Evolutionary conservation across 768 basidiomycete genomes (phyloP).

Genomic region (Kwoniella heveanensis): DNA sequence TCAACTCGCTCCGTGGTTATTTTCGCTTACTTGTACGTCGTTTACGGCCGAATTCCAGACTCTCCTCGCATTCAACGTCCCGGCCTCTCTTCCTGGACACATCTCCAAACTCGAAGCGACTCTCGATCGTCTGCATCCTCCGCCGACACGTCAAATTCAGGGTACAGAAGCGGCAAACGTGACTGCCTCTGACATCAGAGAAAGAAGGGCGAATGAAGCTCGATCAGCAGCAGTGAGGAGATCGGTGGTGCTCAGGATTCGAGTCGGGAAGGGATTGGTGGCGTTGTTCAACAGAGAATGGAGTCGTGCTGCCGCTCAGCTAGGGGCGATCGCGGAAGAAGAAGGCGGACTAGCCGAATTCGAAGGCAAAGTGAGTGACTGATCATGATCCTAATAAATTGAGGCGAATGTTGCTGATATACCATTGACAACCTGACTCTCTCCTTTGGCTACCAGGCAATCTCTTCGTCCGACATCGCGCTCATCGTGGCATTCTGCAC

Average conservation of each 20-base stretch:
- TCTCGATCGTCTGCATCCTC: conserved; percentile 63
- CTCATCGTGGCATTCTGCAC: conserved; percentile 83
- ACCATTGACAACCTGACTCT: no score
- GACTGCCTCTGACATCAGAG: conserved; percentile 46
- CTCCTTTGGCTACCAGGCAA: no score
- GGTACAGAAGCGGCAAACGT: conserved; percentile 44
- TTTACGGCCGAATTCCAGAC: conserved; percentile 15
- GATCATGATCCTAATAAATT: no score
- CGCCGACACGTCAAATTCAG: conserved; percentile 15
- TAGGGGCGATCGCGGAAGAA: conserved; percentile 63
- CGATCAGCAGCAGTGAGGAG: conserved; percentile 66
- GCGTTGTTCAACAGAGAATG: conserved; percentile 72
- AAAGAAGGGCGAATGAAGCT: conserved; percentile 55
- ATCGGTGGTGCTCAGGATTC: conserved; percentile 73
- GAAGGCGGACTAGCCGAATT: conserved; percentile 70
- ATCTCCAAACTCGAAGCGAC: conserved; percentile 95
- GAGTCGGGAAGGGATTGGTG: conserved; percentile 77
- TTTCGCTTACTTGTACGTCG: no score
- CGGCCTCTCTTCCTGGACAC: conserved; percentile 69
- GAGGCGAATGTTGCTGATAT: no score
- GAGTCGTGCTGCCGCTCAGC: conserved; percentile 75
- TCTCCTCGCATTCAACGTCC: conserved; percentile 23
- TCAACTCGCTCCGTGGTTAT: no score
- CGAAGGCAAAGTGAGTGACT: conserved; percentile 65
- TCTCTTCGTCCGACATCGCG: conserved; percentile 80